phyloP scores from a whole-genome alignment of 495 filamentous ascomycete species.

The Penicillium chermesinum region DNA sequence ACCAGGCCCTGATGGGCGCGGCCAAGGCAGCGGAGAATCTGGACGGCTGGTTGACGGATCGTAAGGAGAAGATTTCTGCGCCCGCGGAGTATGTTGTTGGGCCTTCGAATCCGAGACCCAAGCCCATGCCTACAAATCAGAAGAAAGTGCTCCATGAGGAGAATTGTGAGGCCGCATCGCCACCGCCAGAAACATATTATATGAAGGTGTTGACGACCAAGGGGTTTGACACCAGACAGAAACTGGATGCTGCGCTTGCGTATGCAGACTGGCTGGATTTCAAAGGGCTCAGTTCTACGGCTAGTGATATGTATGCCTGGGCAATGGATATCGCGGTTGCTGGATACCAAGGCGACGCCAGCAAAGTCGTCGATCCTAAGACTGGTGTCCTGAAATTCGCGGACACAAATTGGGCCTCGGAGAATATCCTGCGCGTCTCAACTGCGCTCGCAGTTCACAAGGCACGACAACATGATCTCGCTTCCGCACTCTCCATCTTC shows the following conservation, averaged over 20 bases:
- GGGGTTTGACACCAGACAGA: slow-evolving; percentile 69
- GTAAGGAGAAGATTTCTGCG: slow-evolving; percentile 57
- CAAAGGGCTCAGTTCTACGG: slow-evolving; percentile 56
- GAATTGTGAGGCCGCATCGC: slow-evolving; percentile 60
- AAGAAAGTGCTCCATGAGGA: slow-evolving; percentile 60
- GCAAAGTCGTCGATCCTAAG: slow-evolving; percentile 50
- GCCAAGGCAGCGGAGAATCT: slow-evolving; percentile 73
- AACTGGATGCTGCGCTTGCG: slow-evolving; percentile 69
- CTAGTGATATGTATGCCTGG: slow-evolving; percentile 66
- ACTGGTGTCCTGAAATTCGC: slow-evolving; percentile 56
- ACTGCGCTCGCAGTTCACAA: slow-evolving; percentile 74
- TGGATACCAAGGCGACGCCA: slow-evolving; percentile 39
- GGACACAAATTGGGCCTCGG: slow-evolving; percentile 48
- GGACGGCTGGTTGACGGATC: slow-evolving; percentile 70
- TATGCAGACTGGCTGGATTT: slow-evolving; percentile 81
- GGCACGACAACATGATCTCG: slow-evolving; percentile 58
- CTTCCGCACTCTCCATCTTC: slow-evolving; percentile 73
- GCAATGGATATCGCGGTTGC: slow-evolving; percentile 62
- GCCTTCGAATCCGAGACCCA: slow-evolving; percentile 75
- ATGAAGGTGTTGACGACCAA: slow-evolving; percentile 69
- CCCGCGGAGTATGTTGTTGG: slow-evolving; percentile 67
- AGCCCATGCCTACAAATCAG: slow-evolving; percentile 58
- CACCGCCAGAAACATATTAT: slow-evolving; percentile 65
- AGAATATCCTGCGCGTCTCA: slow-evolving; percentile 66
- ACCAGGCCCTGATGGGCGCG: slow-evolving; percentile 67